Evolutionary conservation across 2,329 filamentous ascomycete genomes (phyloP).

Genomic region (Aspergillus latus): DNA sequence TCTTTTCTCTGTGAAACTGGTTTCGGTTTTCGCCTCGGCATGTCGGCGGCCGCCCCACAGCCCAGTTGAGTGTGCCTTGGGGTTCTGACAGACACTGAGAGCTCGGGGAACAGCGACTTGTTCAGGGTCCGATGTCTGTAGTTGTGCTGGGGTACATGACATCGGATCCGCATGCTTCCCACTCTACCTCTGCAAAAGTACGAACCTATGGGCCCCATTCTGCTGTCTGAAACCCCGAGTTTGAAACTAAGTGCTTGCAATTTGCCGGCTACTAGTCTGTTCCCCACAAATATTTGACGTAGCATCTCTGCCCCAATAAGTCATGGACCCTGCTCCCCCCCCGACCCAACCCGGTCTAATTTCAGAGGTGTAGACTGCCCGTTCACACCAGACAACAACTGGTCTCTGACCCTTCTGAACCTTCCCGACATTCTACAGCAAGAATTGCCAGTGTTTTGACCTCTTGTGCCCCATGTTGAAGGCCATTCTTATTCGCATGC

Average conservation of each 20-base stretch:
- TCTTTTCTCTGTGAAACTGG: background rate
- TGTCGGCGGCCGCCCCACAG: background rate
- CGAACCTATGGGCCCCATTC: background rate
- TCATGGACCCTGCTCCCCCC: no score
- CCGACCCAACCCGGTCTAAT: no score
- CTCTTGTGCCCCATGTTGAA: background rate
- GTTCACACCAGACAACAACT: no score
- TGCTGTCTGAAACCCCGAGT: background rate
- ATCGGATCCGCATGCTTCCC: no score
- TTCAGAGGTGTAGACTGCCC: no score
- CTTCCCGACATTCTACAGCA: background rate
- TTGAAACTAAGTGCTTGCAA: no score
- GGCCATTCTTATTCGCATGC: constrained; percentile 4
- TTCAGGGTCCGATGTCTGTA: background rate
- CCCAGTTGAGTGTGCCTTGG: background rate
- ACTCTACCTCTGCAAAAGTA: no score
- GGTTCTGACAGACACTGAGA: background rate
- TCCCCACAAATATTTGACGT: no score
- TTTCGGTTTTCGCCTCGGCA: background rate
- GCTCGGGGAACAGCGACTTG: background rate
- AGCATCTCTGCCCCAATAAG: no score
- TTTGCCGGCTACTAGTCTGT: no score
- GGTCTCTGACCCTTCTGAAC: background rate
- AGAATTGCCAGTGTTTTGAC: constrained; percentile 3
- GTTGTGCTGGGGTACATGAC: no score